These are phyloP conservation scores for Staphylotrichum tortipilum DNA, from an alignment of 495 filamentous ascomycete genomes.

Conservation along the genomic window DNA sequence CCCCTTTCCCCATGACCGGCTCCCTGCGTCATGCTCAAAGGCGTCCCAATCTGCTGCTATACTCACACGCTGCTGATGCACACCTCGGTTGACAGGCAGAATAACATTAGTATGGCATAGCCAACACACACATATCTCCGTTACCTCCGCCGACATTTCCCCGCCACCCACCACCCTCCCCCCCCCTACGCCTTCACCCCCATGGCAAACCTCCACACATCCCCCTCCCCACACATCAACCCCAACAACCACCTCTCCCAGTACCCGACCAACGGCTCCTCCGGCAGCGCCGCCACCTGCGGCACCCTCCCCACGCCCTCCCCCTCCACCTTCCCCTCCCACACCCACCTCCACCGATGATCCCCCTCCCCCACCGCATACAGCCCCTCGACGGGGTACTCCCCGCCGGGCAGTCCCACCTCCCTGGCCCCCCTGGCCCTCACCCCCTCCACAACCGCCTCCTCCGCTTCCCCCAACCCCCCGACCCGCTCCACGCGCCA, in stretches of 20 bases:
- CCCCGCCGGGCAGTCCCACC: neutral
- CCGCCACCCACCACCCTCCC: neutral
- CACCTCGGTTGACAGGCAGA: too few species aligned
- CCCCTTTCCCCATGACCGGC: too few species aligned
- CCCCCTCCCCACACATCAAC: slow-evolving; percentile 16
- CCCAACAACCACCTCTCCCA: slow-evolving; percentile 25
- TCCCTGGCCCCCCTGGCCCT: slow-evolving; percentile 6
- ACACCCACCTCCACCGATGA: slow-evolving; percentile 24
- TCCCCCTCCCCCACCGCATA: slow-evolving; percentile 19
- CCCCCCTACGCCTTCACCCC: neutral
- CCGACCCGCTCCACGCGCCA: slow-evolving; percentile 14
- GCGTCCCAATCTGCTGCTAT: too few species aligned
- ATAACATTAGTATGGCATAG: too few species aligned
- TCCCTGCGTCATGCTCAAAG: too few species aligned
- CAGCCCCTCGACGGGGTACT: slow-evolving; percentile 16
- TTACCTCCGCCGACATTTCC: neutral
- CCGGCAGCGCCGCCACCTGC: slow-evolving; percentile 12
- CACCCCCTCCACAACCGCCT: neutral
- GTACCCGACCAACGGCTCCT: slow-evolving; percentile 27
- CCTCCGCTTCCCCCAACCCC: neutral
- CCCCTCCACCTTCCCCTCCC: slow-evolving; percentile 4
- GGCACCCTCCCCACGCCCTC: slow-evolving; percentile 14
- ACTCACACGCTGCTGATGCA: too few species aligned
- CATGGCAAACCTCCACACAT: slow-evolving; percentile 24
- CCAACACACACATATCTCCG: too few species aligned